Conservation (phyloP, 441 rosid genomes). For the Bocquillonia castaneifolia region DNA sequence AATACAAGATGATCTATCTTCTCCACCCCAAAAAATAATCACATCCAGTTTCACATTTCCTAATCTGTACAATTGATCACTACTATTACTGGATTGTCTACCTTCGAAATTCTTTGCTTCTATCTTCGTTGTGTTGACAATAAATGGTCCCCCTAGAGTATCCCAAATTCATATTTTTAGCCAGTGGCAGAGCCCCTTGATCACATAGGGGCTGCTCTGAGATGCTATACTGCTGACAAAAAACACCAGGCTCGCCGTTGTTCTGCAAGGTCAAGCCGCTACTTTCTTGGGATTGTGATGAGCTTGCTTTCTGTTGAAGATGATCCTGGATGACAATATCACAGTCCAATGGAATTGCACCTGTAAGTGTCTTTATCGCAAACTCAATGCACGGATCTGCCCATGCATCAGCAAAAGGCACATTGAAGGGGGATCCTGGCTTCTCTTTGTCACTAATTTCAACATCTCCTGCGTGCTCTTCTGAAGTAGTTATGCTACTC, state of each 20-base stretch:
- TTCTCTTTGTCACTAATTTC: conserved; percentile 22
- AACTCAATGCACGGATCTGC: conserved; percentile 93
- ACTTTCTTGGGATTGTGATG: conserved; percentile 35
- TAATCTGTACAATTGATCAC: conserved; percentile 33
- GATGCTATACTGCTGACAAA: conserved; percentile 38
- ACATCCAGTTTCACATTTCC: conserved; percentile 17
- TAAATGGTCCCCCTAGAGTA: conserved; percentile 25
- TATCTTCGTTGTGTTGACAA: conserved; percentile 24
- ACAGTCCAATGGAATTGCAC: conserved; percentile 61
- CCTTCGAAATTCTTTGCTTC: conserved; percentile 28
- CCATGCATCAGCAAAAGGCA: conserved; percentile 49
- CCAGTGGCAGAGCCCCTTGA: conserved; percentile 23
- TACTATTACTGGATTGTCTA: conserved; percentile 23
- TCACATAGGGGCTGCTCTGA: conserved; percentile 30
- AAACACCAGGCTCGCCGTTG: conserved; percentile 28
- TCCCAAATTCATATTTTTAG: conserved; percentile 22
- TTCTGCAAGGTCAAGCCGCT: conserved; percentile 33
- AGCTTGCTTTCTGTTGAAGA: conserved; percentile 33
- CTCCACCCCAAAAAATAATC: background rate
- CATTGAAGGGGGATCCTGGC: conserved; percentile 25
- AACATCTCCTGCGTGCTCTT: conserved; percentile 24
- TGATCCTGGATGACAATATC: conserved; percentile 33
- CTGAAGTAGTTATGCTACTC: conserved; percentile 15
- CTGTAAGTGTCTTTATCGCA: conserved; percentile 83
- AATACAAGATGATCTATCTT: conserved; percentile 9